Conservation (phyloP, 176 grass and related monocot genomes). For the Phyllostachys edulis region DNA sequence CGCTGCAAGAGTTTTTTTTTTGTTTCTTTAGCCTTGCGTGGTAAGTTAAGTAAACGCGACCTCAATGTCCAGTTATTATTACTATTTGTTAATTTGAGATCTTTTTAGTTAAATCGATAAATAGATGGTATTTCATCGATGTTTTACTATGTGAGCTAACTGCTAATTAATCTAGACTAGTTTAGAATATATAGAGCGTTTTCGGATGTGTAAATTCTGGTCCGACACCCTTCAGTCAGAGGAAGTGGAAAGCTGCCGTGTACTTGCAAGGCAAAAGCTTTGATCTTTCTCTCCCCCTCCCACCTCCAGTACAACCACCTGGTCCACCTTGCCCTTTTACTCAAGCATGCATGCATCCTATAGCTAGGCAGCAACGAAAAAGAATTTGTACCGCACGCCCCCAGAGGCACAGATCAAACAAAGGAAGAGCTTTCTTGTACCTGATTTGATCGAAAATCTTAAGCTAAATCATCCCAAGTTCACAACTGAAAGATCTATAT, state of each 20-base stretch:
- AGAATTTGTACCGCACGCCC: background rate
- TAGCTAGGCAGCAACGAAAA: constrained; percentile 12
- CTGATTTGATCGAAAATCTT: constrained; percentile 4
- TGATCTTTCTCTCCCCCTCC: background rate
- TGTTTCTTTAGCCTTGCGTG: no score
- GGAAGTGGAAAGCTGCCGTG: background rate
- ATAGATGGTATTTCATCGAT: no score
- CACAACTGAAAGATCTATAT: background rate
- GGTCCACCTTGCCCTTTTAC: background rate
- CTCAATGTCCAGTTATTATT: no score
- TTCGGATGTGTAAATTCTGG: no score
- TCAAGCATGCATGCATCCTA: constrained; percentile 6
- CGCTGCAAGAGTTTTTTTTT: no score
- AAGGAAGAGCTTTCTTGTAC: background rate
- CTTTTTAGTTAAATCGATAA: no score
- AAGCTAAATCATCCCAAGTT: constrained; percentile 3
- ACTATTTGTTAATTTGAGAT: no score
- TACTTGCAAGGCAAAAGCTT: background rate
- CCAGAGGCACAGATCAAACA: constrained; percentile 29
- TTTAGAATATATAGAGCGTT: no score
- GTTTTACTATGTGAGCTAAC: no score
- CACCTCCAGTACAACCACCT: background rate
- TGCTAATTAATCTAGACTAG: no score
- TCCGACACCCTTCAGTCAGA: background rate
- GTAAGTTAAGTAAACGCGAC: no score